Conservation (phyloP, 768 basidiomycete species). For the Rossbeevera mucosa region DNA sequence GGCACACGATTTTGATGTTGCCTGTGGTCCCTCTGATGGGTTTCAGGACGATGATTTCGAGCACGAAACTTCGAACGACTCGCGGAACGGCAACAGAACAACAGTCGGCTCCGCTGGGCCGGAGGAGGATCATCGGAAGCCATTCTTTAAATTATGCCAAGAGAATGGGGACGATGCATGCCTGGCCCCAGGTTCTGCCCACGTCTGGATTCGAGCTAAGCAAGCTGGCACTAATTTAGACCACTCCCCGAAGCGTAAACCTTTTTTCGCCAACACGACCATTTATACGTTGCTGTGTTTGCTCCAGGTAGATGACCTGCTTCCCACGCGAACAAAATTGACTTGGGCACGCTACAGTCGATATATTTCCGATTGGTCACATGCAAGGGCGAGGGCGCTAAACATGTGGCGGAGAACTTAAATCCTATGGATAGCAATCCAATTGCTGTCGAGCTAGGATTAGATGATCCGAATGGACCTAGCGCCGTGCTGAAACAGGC, state of each 20-base stretch:
- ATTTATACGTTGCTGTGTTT: constrained; percentile 88
- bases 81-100: constrained; percentile 40
- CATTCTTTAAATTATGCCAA: constrained; percentile 71
- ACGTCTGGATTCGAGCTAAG: constrained; percentile 56
- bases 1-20: constrained; percentile 61
- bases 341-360: constrained; percentile 46
- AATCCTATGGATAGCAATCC: constrained; percentile 68
- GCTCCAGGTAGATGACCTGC: constrained; percentile 57
- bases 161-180: constrained; percentile 45
- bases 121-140: constrained; percentile 71
- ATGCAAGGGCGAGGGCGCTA: constrained; percentile 79
- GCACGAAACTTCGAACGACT: constrained; percentile 20
- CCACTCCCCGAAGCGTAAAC: constrained; percentile 39
- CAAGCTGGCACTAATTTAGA: constrained; percentile 20
- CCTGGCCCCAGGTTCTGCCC: constrained; percentile 16
- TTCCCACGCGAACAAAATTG: constrained; percentile 5
- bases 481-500: constrained; percentile 63
- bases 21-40: constrained; percentile 53
- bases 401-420: constrained; percentile 64
- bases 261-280: constrained; percentile 89
- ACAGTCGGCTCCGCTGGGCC: constrained; percentile 47
- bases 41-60: constrained; percentile 36
- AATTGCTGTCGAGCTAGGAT: constrained; percentile 75
- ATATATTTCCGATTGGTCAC: constrained; percentile 82
- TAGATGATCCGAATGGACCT: constrained; percentile 79